phyloP scores from a whole-genome alignment of 2,329 filamentous ascomycete genomes.

The Aspergillus ochraceus region DNA sequence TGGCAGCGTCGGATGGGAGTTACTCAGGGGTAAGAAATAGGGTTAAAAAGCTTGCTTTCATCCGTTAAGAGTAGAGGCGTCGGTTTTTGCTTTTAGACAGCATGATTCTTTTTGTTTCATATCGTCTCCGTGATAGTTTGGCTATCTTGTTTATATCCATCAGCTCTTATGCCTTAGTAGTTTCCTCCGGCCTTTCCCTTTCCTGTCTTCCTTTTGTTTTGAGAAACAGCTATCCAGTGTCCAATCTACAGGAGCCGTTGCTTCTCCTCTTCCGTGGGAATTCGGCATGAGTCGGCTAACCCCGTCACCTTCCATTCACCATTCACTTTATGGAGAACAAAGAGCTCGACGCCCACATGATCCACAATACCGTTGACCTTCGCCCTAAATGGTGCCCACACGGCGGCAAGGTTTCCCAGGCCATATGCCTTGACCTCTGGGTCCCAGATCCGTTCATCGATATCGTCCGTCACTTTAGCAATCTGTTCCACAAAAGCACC shows the following conservation, averaged over 20 bases:
- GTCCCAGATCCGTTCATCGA: slow-evolving; percentile 37
- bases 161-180: not conserved
- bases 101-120: slow-evolving; percentile 4
- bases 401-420: slow-evolving; percentile 29
- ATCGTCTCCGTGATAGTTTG: not conserved
- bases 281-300: slow-evolving; percentile 35
- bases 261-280: slow-evolving; percentile 32
- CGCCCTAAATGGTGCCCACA: slow-evolving; percentile 37
- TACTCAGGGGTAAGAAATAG: slow-evolving; percentile 53
- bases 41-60: slow-evolving; percentile 14
- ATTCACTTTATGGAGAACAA: slow-evolving; percentile 34
- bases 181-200: not conserved
- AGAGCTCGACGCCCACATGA: slow-evolving; percentile 38
- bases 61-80: slow-evolving; percentile 12
- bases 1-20: slow-evolving; percentile 62
- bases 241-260: slow-evolving; percentile 8
- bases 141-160: not conserved
- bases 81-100: slow-evolving; percentile 14
- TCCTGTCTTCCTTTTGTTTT: not conserved
- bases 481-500: slow-evolving; percentile 36
- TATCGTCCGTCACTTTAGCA: slow-evolving; percentile 28
- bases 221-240: not conserved
- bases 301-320: slow-evolving; percentile 38
- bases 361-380: slow-evolving; percentile 37
- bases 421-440: slow-evolving; percentile 34